phyloP scores from a whole-genome alignment of 371 early-diverging fungal genomes.

The Entomophthora muscae region DNA sequence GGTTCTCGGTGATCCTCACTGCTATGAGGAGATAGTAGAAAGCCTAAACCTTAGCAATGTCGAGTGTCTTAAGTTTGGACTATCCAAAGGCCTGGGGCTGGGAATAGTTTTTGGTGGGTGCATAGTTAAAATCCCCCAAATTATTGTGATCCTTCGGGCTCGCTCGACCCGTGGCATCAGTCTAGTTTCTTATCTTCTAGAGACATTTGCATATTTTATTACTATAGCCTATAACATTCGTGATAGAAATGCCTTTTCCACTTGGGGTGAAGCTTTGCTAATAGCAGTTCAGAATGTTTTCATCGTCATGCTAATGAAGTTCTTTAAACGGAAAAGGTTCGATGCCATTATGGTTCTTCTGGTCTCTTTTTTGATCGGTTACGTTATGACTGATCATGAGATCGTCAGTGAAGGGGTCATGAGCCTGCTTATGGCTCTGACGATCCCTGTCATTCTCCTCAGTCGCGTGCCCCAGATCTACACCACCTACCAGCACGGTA shows the following conservation, averaged over 20 bases:
- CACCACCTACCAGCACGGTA: constrained; percentile 44
- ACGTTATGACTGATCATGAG: constrained; percentile 22
- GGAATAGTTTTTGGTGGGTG: constrained; percentile 81
- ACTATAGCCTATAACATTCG: constrained; percentile 74
- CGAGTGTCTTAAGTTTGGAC: constrained; percentile 57
- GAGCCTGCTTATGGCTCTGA: constrained; percentile 39
- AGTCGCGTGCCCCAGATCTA: constrained; percentile 79
- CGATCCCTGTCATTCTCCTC: constrained; percentile 70
- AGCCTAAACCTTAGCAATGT: constrained; percentile 37
- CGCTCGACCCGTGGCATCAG: constrained; percentile 65
- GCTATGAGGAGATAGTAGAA: constrained; percentile 46
- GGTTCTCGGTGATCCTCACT: constrained; percentile 12
- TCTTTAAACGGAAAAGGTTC: constrained; percentile 27
- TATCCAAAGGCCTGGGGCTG: constrained; percentile 78
- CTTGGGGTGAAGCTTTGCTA: constrained; percentile 74
- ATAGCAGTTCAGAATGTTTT: constrained; percentile 61
- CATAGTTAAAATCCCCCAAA: constrained; percentile 91
- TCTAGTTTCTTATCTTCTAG: constrained; percentile 55
- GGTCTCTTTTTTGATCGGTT: constrained; percentile 16
- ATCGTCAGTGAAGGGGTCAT: constrained; percentile 30
- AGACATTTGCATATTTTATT: constrained; percentile 60
- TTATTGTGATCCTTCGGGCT: constrained; percentile 59
- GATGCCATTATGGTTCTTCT: constrained; percentile 19
- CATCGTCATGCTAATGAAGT: constrained; percentile 51
- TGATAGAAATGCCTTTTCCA: constrained; percentile 67